Conservation (phyloP, 805 yeast species). For the Schwanniomyces pseudopolymorphus region DNA sequence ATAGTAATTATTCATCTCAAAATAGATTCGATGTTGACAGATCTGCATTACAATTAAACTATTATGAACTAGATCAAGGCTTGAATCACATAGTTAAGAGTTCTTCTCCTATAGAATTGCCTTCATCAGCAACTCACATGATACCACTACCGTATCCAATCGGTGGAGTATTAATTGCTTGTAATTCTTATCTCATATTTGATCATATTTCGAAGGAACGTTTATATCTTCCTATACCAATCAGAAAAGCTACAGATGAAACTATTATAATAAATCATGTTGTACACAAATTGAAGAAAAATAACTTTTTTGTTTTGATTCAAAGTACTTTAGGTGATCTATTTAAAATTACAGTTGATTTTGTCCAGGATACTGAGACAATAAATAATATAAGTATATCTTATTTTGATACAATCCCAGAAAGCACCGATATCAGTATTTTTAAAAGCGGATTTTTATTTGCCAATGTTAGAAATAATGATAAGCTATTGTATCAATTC, state of each 20-base stretch:
- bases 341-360: conserved; percentile 55
- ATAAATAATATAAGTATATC: conserved; percentile 48
- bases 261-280: conserved; percentile 52
- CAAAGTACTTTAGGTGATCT: conserved; percentile 76
- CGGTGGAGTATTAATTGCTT: conserved; percentile 70
- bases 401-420: conserved; percentile 77
- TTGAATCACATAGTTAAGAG: conserved; percentile 68
- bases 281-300: conserved; percentile 62
- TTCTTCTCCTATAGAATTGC: conserved; percentile 13
- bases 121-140: conserved; percentile 46
- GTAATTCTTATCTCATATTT: conserved; percentile 54
- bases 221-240: conserved; percentile 55
- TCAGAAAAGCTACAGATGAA: conserved; percentile 25
- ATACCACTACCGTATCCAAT: conserved; percentile 70
- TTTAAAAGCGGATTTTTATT: conserved; percentile 76
- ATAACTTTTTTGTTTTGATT: conserved; percentile 61
- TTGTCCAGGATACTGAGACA: conserved; percentile 45
- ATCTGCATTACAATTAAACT: conserved; percentile 42
- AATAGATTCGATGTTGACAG: neutral
- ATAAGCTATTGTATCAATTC: conserved; percentile 74
- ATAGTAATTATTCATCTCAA: conserved; percentile 25
- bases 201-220: conserved; percentile 33
- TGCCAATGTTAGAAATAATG: conserved; percentile 61
- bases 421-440: conserved; percentile 54
- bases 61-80: conserved; percentile 85